phyloP scores from a whole-genome alignment of 2,329 filamentous ascomycete species.

The Incumbomyces delicatus region DNA sequence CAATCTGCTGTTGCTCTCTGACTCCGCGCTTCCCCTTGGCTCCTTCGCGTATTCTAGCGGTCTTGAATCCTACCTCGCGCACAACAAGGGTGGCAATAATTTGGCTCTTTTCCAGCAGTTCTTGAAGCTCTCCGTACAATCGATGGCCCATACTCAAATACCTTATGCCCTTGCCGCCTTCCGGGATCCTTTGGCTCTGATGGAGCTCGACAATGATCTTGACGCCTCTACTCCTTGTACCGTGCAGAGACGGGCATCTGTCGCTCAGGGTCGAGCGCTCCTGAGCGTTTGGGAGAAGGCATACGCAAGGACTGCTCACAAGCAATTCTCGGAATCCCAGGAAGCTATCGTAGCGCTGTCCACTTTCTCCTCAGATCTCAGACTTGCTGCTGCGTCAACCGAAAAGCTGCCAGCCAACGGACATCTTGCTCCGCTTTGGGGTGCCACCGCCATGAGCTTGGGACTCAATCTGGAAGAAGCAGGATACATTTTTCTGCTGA shows the following conservation, averaged over 20 bases:
- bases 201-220: slow-evolving; percentile 51
- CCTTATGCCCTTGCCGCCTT: slow-evolving; percentile 51
- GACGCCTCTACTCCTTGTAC: slow-evolving; percentile 55
- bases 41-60: slow-evolving; percentile 58
- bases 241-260: slow-evolving; percentile 51
- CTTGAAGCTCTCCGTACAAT: slow-evolving; percentile 46
- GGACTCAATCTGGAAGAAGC: slow-evolving; percentile 43
- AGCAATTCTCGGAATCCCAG: slow-evolving; percentile 6
- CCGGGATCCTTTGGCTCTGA: slow-evolving; percentile 39
- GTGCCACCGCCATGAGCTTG: slow-evolving; percentile 45
- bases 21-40: slow-evolving; percentile 54
- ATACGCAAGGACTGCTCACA: slow-evolving; percentile 13
- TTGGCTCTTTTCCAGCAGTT: slow-evolving; percentile 44
- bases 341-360: slow-evolving; percentile 26
- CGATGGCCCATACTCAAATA: slow-evolving; percentile 48
- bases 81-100: slow-evolving; percentile 30
- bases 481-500: slow-evolving; percentile 53
- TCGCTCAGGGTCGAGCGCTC: slow-evolving; percentile 51
- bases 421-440: slow-evolving; percentile 54
- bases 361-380: slow-evolving; percentile 31
- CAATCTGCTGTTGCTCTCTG: slow-evolving; percentile 49
- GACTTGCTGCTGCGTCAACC: slow-evolving; percentile 23
- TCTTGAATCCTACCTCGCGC: slow-evolving; percentile 54
- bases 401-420: slow-evolving; percentile 34
- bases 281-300: slow-evolving; percentile 48